A percentile compares a stretch with the other conserved stretches of the same genome.
These are phyloP conservation scores for Pezicula radicicola DNA, from an alignment of 2,329 filamentous ascomycete species.

Conservation along the genomic window DNA sequence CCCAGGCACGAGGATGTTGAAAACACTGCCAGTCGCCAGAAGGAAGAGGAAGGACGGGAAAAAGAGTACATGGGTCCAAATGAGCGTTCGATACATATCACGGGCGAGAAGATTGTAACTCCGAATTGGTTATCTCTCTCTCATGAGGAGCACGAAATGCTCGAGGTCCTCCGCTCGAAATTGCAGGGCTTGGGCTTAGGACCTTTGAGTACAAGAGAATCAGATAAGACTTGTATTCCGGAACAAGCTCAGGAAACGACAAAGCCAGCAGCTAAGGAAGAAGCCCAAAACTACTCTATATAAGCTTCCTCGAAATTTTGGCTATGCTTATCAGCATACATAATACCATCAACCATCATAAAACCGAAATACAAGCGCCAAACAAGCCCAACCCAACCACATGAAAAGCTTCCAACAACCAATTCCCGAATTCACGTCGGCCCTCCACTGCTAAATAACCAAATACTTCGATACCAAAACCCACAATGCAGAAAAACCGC, in stretches of 20 bases:
- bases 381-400: no score
- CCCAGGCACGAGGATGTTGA: constrained; percentile 7
- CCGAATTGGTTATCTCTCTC: constrained; percentile 19
- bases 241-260: not conserved
- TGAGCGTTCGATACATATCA: not conserved
- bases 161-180: constrained; percentile 16
- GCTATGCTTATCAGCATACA: no score
- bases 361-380: no score
- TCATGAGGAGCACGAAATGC: constrained; percentile 14
- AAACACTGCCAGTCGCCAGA: not conserved
- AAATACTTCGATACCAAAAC: no score
- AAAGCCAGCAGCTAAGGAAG: no score
- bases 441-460: no score
- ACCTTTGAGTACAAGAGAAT: not conserved
- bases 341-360: no score
- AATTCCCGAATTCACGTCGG: no score
- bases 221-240: not conserved
- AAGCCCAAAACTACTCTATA: no score
- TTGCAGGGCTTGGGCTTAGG: constrained; percentile 4
- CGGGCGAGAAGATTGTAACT: constrained; percentile 7
- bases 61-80: constrained; percentile 7
- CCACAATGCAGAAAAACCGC: no score
- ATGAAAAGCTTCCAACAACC: no score
- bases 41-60: not conserved
- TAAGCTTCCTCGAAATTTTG: no score